Base-by-base conservation (phyloP, 2,329 filamentous ascomycete genomes). In the Dendryphion nanum region DNA sequence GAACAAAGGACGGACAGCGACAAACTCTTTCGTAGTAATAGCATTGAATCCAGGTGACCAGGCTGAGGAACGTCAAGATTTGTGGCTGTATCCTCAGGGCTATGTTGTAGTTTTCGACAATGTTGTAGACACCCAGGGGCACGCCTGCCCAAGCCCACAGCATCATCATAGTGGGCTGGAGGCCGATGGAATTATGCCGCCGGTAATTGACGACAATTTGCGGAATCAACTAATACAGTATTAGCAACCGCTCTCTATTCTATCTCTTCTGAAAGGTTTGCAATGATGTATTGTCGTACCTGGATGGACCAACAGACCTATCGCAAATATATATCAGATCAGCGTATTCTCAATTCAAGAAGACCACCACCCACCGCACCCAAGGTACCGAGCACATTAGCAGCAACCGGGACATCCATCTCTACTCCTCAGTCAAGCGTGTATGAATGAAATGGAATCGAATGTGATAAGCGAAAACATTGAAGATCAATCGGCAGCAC, bases 161-260 rank as follows among this genome's bases (percentile, higher is more conserved):
- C 57, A 86, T 75, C 82, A 86, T 86, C 82, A 86, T 85, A 0
- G 79, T 78, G 0, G 78, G 74, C 34, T 85, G 82, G 0, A 86
- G 69, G 1, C 82, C 83, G 1, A 71, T 76, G 1, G 82, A 81
- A 67, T 84, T 73, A 57, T 85, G 81, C 1, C 82, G 71, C 4
- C 77, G 74, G 51, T 82, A 80, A 52, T 87, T 87, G 51, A 85
- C 76, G 21, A 82, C 59, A 33, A 86, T 85, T 56, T 87, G 83
- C 0, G 83, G 83, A 18, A 86, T 75, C 18, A 86, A 69, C 74
- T 86, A 54, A 16, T 30, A 30, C 15, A n/a, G n/a, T n/a, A n/a
- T n/a, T n/a, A n/a, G n/a, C n/a, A n/a, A n/a, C n/a, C n/a, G 23
- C 23, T 26, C 8, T 26, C 23, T 8, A 26, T n/a, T 26, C 23